A percentile compares a stretch with the other conserved stretches of the same genome.
Evolutionary conservation across 192 early-diverging fungal genomes (phyloP).

Genomic region (Coemansia sp.): DNA sequence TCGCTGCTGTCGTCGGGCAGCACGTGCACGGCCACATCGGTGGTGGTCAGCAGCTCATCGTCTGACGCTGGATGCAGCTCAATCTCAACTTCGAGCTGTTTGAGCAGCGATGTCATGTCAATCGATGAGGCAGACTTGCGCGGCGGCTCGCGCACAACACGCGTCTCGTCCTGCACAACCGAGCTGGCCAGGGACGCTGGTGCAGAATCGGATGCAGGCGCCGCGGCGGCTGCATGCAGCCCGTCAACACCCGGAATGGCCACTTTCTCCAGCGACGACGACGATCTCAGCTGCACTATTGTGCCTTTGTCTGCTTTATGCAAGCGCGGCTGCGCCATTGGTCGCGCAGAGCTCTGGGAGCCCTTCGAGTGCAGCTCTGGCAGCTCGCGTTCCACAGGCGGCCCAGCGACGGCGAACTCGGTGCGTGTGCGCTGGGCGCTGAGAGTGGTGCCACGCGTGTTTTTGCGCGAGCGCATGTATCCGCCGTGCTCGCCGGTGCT

Average conservation of each 20-base stretch:
- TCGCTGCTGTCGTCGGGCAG: conserved; percentile 54
- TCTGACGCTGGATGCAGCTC: conserved; percentile 37
- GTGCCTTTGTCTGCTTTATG: conserved; percentile 52
- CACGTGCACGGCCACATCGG: conserved; percentile 39
- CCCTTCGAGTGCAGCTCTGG: conserved; percentile 3
- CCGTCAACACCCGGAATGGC: conserved; percentile 40
- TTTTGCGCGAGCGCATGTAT: conserved; percentile 47
- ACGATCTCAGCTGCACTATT: conserved; percentile 56
- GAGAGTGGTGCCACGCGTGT: conserved; percentile 42
- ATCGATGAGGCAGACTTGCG: conserved; percentile 42
- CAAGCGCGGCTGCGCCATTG: conserved; percentile 33
- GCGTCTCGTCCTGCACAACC: neutral
- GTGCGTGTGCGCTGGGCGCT: conserved; percentile 52
- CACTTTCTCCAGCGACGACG: conserved; percentile 28
- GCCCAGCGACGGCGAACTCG: conserved; percentile 44
- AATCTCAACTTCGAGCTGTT: conserved; percentile 27
- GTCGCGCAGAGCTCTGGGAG: conserved; percentile 12
- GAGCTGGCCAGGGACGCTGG: conserved; percentile 15
- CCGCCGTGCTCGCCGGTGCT: conserved; percentile 41
- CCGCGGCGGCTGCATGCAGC: conserved; percentile 34
- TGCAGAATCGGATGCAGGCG: conserved; percentile 10
- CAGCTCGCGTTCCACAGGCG: conserved; percentile 13
- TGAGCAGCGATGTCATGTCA: conserved; percentile 33
- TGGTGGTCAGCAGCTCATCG: conserved; percentile 40
- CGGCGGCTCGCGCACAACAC: conserved; percentile 8